Evolutionary conservation across 1,284 basidiomycete species (phyloP).

Genomic region (Omphalotus olearius): DNA sequence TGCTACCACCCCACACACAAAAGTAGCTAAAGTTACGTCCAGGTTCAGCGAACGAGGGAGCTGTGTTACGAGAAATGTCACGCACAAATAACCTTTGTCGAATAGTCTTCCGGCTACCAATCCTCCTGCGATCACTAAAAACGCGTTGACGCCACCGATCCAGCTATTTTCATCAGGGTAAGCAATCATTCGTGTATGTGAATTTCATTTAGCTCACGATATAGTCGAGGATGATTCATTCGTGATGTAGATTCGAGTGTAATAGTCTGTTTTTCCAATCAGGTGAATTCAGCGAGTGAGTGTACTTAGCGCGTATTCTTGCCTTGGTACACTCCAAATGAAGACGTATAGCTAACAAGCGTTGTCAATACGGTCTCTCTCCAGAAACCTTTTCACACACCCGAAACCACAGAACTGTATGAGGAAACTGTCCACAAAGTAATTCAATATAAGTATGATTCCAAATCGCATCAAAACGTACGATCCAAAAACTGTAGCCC

Average conservation of each 20-base stretch:
- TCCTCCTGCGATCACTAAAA: constrained; percentile 32
- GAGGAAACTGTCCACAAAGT: constrained; percentile 17
- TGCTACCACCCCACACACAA: constrained; percentile 17
- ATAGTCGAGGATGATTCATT: constrained; percentile 31
- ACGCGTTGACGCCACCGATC: constrained; percentile 46
- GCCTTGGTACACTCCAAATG: constrained; percentile 42
- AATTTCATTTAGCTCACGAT: constrained; percentile 24
- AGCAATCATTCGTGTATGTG: not conserved
- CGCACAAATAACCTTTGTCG: constrained; percentile 23
- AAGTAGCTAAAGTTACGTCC: constrained; percentile 14
- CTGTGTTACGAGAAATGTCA: not conserved
- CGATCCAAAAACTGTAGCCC: constrained; percentile 9
- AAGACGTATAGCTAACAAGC: constrained; percentile 26
- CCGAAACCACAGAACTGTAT: constrained; percentile 32
- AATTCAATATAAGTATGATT: not conserved
- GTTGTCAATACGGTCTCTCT: not conserved
- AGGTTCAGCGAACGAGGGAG: not conserved
- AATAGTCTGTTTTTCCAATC: constrained; percentile 25
- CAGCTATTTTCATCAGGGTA: constrained; percentile 28
- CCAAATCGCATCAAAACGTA: not conserved
- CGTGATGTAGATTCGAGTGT: constrained; percentile 29
- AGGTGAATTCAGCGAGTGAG: not conserved
- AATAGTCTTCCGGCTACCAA: constrained; percentile 30
- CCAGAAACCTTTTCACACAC: constrained; percentile 21
- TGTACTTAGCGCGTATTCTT: not conserved